Percentiles rank a stretch among this genome's conserved stretches.
These are phyloP conservation scores for Kodamaea plutei DNA, from an alignment of 1,139 yeast genomes.

Conservation along the genomic window DNA sequence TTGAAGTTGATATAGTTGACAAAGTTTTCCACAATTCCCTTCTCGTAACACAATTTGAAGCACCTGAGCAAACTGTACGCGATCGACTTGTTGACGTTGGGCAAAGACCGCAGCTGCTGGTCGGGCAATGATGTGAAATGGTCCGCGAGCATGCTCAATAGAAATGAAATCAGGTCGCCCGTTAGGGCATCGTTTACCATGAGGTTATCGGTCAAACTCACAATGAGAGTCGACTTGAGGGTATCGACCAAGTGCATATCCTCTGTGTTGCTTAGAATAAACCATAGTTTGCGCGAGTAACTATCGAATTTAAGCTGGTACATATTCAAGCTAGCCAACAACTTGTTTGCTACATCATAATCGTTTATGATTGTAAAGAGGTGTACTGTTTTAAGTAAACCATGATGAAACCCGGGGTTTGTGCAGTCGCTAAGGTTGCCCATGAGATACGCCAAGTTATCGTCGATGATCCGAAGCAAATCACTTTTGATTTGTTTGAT, in stretches of 20 bases:
- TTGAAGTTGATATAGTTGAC: constrained; percentile 10
- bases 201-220: constrained; percentile 29
- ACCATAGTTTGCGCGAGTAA: constrained; percentile 33
- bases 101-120: too few relatives aligned
- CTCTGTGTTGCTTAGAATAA: constrained; percentile 15
- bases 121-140: constrained; percentile 13
- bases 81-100: constrained; percentile 17
- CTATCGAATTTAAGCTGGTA: constrained; percentile 31
- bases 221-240: constrained; percentile 29
- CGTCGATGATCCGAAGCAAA: constrained; percentile 12
- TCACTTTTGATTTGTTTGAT: constrained; percentile 16
- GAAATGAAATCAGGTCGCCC: constrained; percentile 26
- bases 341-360: constrained; percentile 30
- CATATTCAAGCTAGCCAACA: constrained; percentile 21
- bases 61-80: constrained; percentile 23
- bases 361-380: constrained; percentile 36
- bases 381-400: constrained; percentile 19
- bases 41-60: constrained; percentile 19
- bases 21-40: constrained; percentile 17
- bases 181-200: constrained; percentile 22
- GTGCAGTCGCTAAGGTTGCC: neutral
- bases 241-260: constrained; percentile 3
- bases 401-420: constrained; percentile 1
- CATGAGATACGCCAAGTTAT: constrained; percentile 5
- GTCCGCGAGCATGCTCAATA: constrained; percentile 30